A percentile compares a stretch with the other conserved stretches of the same genome.
Evolutionary conservation across 2,329 filamentous ascomycete genomes (phyloP).

Genomic region (Cytospora chrysosperma): DNA sequence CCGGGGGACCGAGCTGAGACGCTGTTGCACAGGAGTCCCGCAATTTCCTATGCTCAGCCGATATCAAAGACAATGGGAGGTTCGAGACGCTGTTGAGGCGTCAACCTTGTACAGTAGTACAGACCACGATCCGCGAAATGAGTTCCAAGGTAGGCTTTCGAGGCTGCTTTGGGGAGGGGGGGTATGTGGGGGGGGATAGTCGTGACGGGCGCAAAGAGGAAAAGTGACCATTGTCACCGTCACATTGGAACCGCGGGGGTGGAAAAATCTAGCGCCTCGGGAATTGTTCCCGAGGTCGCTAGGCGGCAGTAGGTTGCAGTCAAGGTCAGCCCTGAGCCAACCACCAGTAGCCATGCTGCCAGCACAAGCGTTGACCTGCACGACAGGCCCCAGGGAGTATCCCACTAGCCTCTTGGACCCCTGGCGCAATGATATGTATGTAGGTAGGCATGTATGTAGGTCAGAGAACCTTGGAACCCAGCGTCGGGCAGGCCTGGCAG

Average conservation of each 20-base stretch:
- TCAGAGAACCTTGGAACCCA: too few relatives aligned
- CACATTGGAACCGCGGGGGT: slow-evolving; percentile 4
- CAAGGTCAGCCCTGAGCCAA: slow-evolving; percentile 15
- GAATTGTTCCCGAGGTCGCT: slow-evolving; percentile 18
- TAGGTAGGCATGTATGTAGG: too few relatives aligned
- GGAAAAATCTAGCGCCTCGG: slow-evolving; percentile 23
- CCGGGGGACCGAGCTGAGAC: slow-evolving; percentile 11
- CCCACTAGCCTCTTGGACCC: background rate
- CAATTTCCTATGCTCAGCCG: slow-evolving; percentile 22
- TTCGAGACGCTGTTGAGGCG: slow-evolving; percentile 9
- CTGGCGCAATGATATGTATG: background rate
- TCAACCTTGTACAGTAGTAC: slow-evolving; percentile 19
- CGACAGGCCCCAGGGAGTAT: background rate
- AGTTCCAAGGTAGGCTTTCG: slow-evolving; percentile 10
- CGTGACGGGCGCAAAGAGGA: background rate
- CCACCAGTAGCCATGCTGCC: background rate
- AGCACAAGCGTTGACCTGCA: slow-evolving; percentile 6
- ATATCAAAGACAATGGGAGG: slow-evolving; percentile 21
- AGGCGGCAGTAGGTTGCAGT: slow-evolving; percentile 23
- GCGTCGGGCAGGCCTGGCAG: background rate
- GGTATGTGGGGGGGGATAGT: background rate
- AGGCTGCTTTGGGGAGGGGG: background rate
- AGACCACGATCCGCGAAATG: slow-evolving; percentile 18
- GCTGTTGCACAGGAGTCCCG: slow-evolving; percentile 20
- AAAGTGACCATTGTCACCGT: background rate